Base-by-base conservation (phyloP, 495 filamentous ascomycete genomes). In the Xylaria longipes region DNA sequence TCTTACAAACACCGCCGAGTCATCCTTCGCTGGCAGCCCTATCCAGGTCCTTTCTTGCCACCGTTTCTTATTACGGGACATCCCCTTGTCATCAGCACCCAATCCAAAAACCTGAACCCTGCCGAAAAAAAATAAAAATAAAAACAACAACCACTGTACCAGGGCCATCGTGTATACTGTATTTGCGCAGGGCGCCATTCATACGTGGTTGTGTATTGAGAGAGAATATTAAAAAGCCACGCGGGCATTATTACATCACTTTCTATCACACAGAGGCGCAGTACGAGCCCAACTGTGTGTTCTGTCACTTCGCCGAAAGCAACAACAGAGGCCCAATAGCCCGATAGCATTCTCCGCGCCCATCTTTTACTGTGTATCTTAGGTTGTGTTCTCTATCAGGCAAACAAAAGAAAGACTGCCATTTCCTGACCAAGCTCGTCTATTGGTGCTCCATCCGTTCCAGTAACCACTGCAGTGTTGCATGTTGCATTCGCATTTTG, bases 351-450 rank as follows among this genome's bases (percentile, higher is more conserved):
- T 15, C n/a, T 62, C 9, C 14, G 35, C n/a, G 8, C 14, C 37
- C n/a, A 5, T 17, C 15, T n/a, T 63, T 8, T 43, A 7, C 31
- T 54, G 14, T 43, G 65, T 56, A 41, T 67, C 46, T 67, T 50
- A 22, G 60, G 20, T 25, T 45, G 14, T 43, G 9, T 3, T 41
- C 20, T 41, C n/a, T 41, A 41, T 41, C 58, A 11, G 41, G 25
- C 60, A 45, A 33, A 33, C 62, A 65, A 67, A 67, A 67, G 61
- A 54, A 67, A 54, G 46, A 39, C 48, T 37, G 46, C 46, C 14
- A 41, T 39, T 65, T 39, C 46, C 6, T 22, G 29, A 31, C 25
- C 17, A 29, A 64, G 41, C 61, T 48, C 25, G 11, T 45, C 39
- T 48, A 65, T 39, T 52, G 45, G 62, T 50, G 45, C 43, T 48